These are phyloP conservation scores for Cadophora gregata DNA, from an alignment of 2,329 filamentous ascomycete genomes.

Conservation along the genomic window DNA sequence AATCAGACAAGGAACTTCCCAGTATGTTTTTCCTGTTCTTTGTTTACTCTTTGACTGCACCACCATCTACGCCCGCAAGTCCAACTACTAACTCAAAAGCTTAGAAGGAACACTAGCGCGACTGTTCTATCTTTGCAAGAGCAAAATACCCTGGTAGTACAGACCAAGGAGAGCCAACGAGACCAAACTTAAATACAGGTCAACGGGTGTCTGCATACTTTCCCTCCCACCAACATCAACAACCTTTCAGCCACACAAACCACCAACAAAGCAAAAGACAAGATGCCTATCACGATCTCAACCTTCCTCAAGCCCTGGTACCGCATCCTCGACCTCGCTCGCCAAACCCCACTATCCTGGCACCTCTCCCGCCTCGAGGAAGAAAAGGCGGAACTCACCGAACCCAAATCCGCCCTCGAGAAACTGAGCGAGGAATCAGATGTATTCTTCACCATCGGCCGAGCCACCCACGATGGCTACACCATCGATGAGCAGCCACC, in stretches of 20 bases:
- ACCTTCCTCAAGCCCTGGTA: background rate
- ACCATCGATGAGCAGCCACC: background rate
- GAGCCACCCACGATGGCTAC: background rate
- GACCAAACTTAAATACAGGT: background rate
- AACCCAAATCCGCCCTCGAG: background rate
- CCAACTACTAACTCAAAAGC: too few relatives aligned
- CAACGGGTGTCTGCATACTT: background rate
- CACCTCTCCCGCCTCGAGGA: background rate
- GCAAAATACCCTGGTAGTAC: too few relatives aligned
- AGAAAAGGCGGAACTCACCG: background rate
- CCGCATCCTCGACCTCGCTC: background rate
- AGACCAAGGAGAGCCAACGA: background rate
- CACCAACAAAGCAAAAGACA: background rate
- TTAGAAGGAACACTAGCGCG: too few relatives aligned
- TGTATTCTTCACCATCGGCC: background rate
- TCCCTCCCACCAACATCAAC: background rate
- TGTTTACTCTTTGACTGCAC: too few relatives aligned
- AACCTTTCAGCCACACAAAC: background rate
- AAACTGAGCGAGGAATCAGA: conserved; percentile 1
- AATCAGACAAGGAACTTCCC: too few relatives aligned
- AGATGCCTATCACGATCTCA: background rate
- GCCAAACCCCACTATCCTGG: background rate
- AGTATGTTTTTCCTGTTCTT: too few relatives aligned
- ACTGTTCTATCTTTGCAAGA: too few relatives aligned
- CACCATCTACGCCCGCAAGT: too few relatives aligned